phyloP scores from a whole-genome alignment of 2,329 filamentous ascomycete genomes.

The Plenodomus lindquistii region DNA sequence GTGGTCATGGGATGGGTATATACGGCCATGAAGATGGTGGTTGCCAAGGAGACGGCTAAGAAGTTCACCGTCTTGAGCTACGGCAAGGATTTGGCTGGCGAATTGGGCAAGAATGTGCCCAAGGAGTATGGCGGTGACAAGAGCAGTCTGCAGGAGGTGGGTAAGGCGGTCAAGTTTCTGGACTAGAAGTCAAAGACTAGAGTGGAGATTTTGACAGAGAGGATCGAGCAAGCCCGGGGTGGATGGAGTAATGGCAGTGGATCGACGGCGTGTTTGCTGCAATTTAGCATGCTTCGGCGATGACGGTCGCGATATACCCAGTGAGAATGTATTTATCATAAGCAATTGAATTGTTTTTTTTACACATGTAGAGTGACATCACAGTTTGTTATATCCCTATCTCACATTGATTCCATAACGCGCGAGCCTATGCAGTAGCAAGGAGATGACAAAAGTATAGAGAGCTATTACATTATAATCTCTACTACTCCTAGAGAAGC shows the following conservation, averaged over 20 bases:
- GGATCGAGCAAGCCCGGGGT: background rate
- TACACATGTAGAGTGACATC: too few relatives aligned
- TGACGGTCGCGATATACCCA: conserved; percentile 2
- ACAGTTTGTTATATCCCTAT: too few relatives aligned
- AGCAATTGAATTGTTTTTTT: background rate
- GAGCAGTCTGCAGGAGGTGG: conserved; percentile 51
- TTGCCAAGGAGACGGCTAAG: conserved; percentile 53
- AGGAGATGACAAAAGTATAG: too few relatives aligned
- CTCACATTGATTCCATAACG: too few relatives aligned
- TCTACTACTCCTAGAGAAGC: too few relatives aligned
- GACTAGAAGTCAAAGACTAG: conserved; percentile 4
- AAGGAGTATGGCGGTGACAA: conserved; percentile 79
- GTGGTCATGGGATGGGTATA: conserved; percentile 81
- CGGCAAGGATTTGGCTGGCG: conserved; percentile 68
- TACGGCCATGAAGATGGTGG: conserved; percentile 51
- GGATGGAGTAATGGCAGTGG: conserved; percentile 4
- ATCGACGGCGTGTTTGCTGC: background rate
- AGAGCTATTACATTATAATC: too few relatives aligned
- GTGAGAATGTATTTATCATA: background rate
- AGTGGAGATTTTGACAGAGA: background rate
- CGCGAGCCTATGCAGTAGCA: too few relatives aligned
- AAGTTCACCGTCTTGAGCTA: conserved; percentile 56
- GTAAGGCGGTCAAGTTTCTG: conserved; percentile 46
- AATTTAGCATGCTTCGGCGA: background rate
- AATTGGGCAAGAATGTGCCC: conserved; percentile 70